Evolutionary conservation across 345 rosid genomes (phyloP).

Genomic region (Turritis glabra): DNA sequence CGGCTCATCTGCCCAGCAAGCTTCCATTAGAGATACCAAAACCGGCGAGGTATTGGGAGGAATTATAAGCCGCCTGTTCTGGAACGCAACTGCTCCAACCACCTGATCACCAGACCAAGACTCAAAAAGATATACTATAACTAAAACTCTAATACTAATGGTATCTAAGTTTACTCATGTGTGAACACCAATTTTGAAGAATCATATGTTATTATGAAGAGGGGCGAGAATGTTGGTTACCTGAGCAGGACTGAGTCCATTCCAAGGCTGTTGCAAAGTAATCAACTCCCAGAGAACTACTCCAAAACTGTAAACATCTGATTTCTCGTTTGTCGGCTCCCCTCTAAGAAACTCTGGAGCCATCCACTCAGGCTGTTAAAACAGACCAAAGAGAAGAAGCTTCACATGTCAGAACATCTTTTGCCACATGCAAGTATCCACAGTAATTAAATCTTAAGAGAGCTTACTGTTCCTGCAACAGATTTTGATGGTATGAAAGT

Average conservation of each 20-base stretch:
- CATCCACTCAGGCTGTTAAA: slow-evolving; percentile 99
- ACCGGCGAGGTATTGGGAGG: slow-evolving; percentile 74
- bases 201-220: not conserved
- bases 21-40: slow-evolving; percentile 88
- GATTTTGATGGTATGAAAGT: slow-evolving; percentile 91
- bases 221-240: slow-evolving; percentile 43
- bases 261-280: slow-evolving; percentile 94
- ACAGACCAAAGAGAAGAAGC: slow-evolving; percentile 44
- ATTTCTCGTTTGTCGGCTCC: slow-evolving; percentile 95
- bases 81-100: slow-evolving; percentile 99
- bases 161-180: not conserved
- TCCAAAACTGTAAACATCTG: slow-evolving; percentile 93
- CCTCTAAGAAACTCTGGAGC: slow-evolving; percentile 99
- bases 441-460: slow-evolving; percentile 8
- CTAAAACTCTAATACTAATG: not conserved
- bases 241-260: slow-evolving; percentile 92
- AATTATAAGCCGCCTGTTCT: slow-evolving; percentile 79
- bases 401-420: slow-evolving; percentile 37
- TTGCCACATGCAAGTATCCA: slow-evolving; percentile 32
- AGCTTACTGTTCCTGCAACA: slow-evolving; percentile 94
- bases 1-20: slow-evolving; percentile 94
- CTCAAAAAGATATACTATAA: not conserved
- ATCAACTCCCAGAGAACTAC: slow-evolving; percentile 93
- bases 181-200: not conserved
- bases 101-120: slow-evolving; percentile 51